Percentiles rank a stretch among this genome's conserved stretches.
These are phyloP conservation scores for Blastomyces parvus DNA, from an alignment of 2,329 filamentous ascomycete genomes.

Conservation along the genomic window DNA sequence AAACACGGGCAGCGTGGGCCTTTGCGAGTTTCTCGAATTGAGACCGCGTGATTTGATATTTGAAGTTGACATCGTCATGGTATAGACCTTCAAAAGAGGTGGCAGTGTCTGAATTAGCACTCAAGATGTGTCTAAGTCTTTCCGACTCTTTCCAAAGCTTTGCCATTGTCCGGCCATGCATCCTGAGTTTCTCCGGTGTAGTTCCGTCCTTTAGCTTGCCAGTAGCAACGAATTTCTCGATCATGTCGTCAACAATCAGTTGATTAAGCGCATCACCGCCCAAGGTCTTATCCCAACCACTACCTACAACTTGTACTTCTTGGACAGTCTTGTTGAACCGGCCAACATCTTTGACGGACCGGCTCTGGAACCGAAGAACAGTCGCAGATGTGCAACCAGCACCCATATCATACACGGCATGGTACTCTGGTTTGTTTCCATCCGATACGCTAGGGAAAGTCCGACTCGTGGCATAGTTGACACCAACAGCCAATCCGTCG, in stretches of 20 bases:
- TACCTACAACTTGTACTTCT: conserved; percentile 80
- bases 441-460: conserved; percentile 78
- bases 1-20: conserved; percentile 58
- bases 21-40: conserved; percentile 73
- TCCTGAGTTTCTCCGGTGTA: conserved; percentile 42
- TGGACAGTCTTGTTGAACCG: conserved; percentile 95
- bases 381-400: conserved; percentile 89
- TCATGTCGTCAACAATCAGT: conserved; percentile 80
- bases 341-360: conserved; percentile 79
- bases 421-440: conserved; percentile 77
- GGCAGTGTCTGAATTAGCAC: conserved; percentile 76
- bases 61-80: conserved; percentile 87
- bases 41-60: conserved; percentile 71
- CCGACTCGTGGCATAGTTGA: conserved; percentile 89
- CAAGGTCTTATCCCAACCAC: conserved; percentile 79
- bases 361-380: conserved; percentile 79
- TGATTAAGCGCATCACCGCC: conserved; percentile 85
- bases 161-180: conserved; percentile 73
- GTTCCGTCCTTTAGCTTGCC: conserved; percentile 41
- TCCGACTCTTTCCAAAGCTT: conserved; percentile 93
- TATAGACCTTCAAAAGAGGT: conserved; percentile 73
- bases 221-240: conserved; percentile 65
- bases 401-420: conserved; percentile 96
- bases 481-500: conserved; percentile 81
- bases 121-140: conserved; percentile 75